These are phyloP conservation scores for Mycothermus thermophilus DNA, from an alignment of 495 filamentous ascomycete species.

Conservation along the genomic window DNA sequence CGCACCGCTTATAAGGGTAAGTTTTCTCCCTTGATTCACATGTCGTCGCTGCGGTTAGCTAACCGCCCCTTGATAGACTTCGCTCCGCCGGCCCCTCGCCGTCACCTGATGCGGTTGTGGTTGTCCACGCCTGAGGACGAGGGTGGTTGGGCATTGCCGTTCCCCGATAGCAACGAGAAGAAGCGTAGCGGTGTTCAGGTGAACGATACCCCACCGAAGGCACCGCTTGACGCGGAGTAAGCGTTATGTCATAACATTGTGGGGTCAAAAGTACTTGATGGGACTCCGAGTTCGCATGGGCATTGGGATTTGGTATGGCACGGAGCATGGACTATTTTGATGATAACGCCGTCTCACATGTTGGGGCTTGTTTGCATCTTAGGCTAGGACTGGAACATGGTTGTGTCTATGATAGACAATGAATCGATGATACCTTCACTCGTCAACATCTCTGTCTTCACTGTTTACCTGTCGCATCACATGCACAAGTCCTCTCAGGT, in stretches of 20 bases:
- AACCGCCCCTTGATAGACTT: constrained; percentile 31
- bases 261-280: too few species aligned
- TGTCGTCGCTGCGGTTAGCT: constrained; percentile 5
- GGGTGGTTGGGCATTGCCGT: constrained; percentile 76
- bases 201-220: constrained; percentile 51
- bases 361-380: too few species aligned
- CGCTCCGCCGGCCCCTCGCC: constrained; percentile 41
- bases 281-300: too few species aligned
- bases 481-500: too few species aligned
- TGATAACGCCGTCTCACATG: too few species aligned
- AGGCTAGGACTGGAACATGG: too few species aligned
- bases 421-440: too few species aligned
- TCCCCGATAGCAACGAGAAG: constrained; percentile 65
- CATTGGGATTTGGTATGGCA: background rate
- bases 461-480: too few species aligned
- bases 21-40: background rate
- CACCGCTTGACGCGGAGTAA: constrained; percentile 59
- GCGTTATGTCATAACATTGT: too few species aligned
- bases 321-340: background rate
- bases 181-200: constrained; percentile 84
- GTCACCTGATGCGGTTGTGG: constrained; percentile 80
- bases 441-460: too few species aligned
- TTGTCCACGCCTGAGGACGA: constrained; percentile 65
- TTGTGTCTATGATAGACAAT: too few species aligned
- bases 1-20: constrained; percentile 45